Evolutionary conservation across 345 rosid genomes (phyloP), one percentile per base, ranked within the genome.

Genomic region (Streptanthus diversifolius): DNA sequence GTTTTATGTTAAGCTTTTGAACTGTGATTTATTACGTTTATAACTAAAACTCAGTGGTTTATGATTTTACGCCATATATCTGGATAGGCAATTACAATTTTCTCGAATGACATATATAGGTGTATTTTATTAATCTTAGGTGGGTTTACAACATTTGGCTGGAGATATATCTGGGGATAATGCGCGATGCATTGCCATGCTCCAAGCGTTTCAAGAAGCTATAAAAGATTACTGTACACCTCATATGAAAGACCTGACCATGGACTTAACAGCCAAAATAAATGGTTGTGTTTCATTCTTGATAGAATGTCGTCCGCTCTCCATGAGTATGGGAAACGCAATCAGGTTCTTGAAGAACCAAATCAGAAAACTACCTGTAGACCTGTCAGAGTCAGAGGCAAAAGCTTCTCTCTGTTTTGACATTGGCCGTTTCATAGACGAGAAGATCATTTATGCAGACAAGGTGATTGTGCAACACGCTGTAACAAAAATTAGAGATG

Each of bases 251-350:
- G 84, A 82, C 76, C 81, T 90, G 40, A 39, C 52, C 73, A 76
- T 88, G 73, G 96, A 88, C 59, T 82, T 90, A 68, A 80, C 91
- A 25, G 79, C 82, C 36, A 88, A 85, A 77, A 82, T 90, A 48
- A 74, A 86, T 40, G 77, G 86, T 63, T 85, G 85, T 62, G 85
- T 88, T 45, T 90, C 93, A n/a, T 90, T 90, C 68, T 67, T 88
- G 70, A 88, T 81, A 54, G 89, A 90, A 58, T 90, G 92, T 37
- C 83, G 90, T 6, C 96, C 90, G 3, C 90, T 88, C 25, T 90
- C 93, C 68, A 88, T 90, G 79, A 90, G 96, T 83, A 90, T 90
- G 93, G 96, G 93, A 72, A 90, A 90, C 71, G 93, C 93, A 40
- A 90, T 90, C 58, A 85, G 89, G 81, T 88, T 88, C 73, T 76